A percentile compares a stretch with the other conserved stretches of the same genome.
These are phyloP conservation scores for Oryza australiensis DNA, from an alignment of 176 grass and related monocot genomes.

Conservation along the genomic window DNA sequence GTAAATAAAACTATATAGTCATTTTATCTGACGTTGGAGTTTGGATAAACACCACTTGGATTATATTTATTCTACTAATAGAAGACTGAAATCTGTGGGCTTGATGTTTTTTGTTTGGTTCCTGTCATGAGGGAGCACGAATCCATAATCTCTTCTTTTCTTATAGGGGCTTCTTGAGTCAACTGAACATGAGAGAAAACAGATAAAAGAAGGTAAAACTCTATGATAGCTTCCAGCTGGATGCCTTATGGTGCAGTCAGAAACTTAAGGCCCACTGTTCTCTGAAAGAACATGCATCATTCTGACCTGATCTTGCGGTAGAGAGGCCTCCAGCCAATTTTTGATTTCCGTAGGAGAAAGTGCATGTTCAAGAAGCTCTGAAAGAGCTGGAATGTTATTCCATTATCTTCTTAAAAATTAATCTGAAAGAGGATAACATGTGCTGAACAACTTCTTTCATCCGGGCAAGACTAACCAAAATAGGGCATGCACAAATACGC, in stretches of 20 bases:
- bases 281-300: slow-evolving; percentile 31
- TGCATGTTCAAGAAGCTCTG: slow-evolving; percentile 3
- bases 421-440: neutral
- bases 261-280: slow-evolving; percentile 29
- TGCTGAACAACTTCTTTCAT: neutral
- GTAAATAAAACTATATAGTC: neutral
- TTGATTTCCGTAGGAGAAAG: neutral
- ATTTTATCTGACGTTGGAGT: slow-evolving; percentile 2
- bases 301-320: slow-evolving; percentile 15
- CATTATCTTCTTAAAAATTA: too few species aligned
- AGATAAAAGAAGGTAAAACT: slow-evolving; percentile 18
- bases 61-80: neutral
- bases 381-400: too few species aligned
- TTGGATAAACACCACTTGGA: neutral
- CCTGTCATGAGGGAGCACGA: slow-evolving; percentile 14
- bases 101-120: neutral
- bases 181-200: slow-evolving; percentile 33
- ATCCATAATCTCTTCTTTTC: neutral
- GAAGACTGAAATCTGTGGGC: neutral
- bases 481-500: neutral
- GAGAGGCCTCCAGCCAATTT: neutral
- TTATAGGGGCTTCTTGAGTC: slow-evolving; percentile 12
- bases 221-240: slow-evolving; percentile 50
- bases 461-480: neutral
- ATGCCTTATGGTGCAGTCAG: slow-evolving; percentile 37